Evolutionary conservation across 352 stramenopile species (phyloP).

Genomic region (Pythium periplocum): DNA sequence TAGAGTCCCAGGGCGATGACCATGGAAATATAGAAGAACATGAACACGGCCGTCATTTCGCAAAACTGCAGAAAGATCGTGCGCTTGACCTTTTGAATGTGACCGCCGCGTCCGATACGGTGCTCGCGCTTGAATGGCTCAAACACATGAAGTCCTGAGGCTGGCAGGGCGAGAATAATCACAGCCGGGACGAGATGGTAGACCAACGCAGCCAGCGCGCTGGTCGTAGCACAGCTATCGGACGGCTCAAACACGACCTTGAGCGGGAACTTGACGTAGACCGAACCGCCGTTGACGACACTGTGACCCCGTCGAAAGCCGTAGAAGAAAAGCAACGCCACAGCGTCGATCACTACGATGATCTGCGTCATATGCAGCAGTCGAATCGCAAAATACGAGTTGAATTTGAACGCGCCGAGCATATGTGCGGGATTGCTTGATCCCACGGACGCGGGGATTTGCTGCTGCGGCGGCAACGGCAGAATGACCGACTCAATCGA

Average conservation of each 20-base stretch:
- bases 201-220: constrained; percentile 53
- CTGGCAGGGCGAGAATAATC: constrained; percentile 57
- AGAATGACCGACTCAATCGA: neutral
- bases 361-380: constrained; percentile 56
- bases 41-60: constrained; percentile 52
- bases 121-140: constrained; percentile 70
- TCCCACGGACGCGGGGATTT: neutral
- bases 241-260: constrained; percentile 31
- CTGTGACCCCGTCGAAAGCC: constrained; percentile 26
- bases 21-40: constrained; percentile 47
- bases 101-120: constrained; percentile 45
- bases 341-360: constrained; percentile 47
- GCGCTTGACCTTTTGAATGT: constrained; percentile 74
- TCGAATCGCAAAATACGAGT: constrained; percentile 76
- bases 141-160: constrained; percentile 55
- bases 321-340: constrained; percentile 62
- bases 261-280: constrained; percentile 47
- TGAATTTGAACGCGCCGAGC: constrained; percentile 52
- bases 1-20: constrained; percentile 49
- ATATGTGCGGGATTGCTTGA: neutral
- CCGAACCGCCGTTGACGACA: constrained; percentile 20
- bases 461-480: too few species aligned
- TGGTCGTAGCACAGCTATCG: constrained; percentile 37
- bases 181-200: constrained; percentile 66
- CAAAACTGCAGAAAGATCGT: constrained; percentile 74